phyloP scores from a whole-genome alignment of 352 stramenopile genomes.

The Phytophthora tubulina region DNA sequence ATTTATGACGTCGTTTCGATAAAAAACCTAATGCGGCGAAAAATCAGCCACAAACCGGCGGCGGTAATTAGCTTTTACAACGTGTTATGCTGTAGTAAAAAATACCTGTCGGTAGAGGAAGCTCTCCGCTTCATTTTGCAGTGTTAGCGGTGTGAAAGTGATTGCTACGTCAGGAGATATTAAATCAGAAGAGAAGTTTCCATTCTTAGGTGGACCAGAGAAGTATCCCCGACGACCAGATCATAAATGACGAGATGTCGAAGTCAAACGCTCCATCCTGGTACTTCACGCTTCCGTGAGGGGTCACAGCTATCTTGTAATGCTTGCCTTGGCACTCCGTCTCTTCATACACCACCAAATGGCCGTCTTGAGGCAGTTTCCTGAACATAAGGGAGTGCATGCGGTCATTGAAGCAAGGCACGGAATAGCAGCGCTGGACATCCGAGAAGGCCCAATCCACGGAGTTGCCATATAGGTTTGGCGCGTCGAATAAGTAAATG shows the following conservation, averaged over 20 bases:
- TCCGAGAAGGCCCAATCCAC: conserved; percentile 24
- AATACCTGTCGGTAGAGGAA: too few species aligned
- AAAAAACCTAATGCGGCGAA: too few species aligned
- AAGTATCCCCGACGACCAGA: conserved; percentile 21
- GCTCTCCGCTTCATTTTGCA: too few species aligned
- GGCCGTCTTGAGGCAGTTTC: conserved; percentile 8
- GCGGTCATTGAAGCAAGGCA: conserved; percentile 34
- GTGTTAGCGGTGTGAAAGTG: too few species aligned
- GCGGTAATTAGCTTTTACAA: too few species aligned
- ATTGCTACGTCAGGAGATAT: too few species aligned
- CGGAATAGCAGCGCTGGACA: conserved; percentile 23
- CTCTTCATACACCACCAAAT: conserved; percentile 28
- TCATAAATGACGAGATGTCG: conserved; percentile 29
- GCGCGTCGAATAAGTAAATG: conserved; percentile 20
- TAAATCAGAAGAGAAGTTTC: too few species aligned
- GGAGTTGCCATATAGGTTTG: conserved; percentile 6
- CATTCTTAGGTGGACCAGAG: too few species aligned
- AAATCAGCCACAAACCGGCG: too few species aligned
- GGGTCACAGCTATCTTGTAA: conserved; percentile 18
- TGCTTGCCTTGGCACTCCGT: conserved; percentile 18
- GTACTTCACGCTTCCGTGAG: conserved; percentile 11
- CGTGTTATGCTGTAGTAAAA: too few species aligned
- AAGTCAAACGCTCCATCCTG: conserved; percentile 27
- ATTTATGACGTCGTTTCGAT: too few species aligned
- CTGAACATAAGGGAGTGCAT: conserved; percentile 19